These are phyloP conservation scores for Violaceomyces palustris DNA, from an alignment of 1,284 basidiomycete genomes.

Conservation along the genomic window DNA sequence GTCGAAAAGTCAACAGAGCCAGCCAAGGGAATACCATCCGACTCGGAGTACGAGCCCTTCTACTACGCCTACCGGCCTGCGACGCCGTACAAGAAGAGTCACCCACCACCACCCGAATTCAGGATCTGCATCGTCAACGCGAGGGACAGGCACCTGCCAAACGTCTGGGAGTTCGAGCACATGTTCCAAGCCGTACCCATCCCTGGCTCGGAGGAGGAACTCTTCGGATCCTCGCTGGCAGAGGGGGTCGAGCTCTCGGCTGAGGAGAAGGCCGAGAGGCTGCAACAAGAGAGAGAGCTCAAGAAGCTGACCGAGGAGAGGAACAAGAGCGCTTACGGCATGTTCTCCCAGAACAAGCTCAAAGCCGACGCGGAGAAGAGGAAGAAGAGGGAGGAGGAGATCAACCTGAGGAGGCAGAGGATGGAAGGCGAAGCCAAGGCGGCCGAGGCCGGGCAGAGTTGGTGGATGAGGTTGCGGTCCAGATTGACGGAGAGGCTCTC, in stretches of 20 bases:
- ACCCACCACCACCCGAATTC: constrained; percentile 78
- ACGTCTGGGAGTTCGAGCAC: constrained; percentile 24
- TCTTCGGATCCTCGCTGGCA: constrained; percentile 1
- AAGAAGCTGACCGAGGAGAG: constrained; percentile 19
- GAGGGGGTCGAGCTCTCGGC: not conserved
- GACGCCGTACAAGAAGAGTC: constrained; percentile 73
- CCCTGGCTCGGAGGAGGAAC: constrained; percentile 16
- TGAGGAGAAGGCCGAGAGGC: constrained; percentile 11
- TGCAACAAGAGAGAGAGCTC: constrained; percentile 23
- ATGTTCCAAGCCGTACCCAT: constrained; percentile 42
- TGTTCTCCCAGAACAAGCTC: constrained; percentile 18
- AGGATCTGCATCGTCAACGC: constrained; percentile 65
- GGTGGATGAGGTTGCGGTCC: not conserved
- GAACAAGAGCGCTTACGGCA: constrained; percentile 39
- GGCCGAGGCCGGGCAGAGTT: no score
- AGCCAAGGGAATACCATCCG: not conserved
- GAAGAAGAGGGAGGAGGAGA: constrained; percentile 3
- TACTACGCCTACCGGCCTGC: constrained; percentile 88
- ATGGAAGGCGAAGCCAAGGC: no score
- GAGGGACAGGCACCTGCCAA: constrained; percentile 18
- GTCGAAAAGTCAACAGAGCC: no score
- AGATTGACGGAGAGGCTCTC: not conserved
- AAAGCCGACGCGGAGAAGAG: constrained; percentile 9
- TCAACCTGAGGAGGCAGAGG: constrained; percentile 8
- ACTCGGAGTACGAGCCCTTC: constrained; percentile 58